Base-by-base conservation (phyloP, 169 alveolate species). In the Plasmodium cynomolgi region DNA sequence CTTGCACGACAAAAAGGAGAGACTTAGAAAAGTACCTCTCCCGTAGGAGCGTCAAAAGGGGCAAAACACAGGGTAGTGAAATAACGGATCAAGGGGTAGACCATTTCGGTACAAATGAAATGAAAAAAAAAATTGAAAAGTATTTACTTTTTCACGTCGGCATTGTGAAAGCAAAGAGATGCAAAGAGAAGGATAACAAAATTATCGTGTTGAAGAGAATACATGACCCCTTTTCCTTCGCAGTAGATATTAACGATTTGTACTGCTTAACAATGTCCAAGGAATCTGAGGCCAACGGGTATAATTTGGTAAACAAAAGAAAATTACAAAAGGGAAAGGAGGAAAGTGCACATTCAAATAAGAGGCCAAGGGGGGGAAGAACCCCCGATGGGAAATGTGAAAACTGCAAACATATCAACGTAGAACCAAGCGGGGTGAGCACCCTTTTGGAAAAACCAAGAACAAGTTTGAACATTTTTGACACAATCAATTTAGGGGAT, bases 241-340 rank as follows among this genome's bases (percentile, higher is more conserved):
- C 91, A 23, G 54, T 58, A n/a, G 94, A 90, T 90, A 90, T 90
- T 37, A 11, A 37, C 13, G 94, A 90, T 81, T 58, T 81, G 77
- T 90, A 37, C 20, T 90, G 84, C 58, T 80, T 90, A 41, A 90
- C 94, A n/a, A 79, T 90, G 71, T 90, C 94, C 1, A 90, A 81
- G 58, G 94, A 90, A 17, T 80, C 94, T 15, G 94, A 90, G 83
- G 80, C 83, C 13, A 90, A 81, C 23, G 94, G 94, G 3, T 79
- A 80, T 62, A 62, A 23, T n/a, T 41, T 90, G 15, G 88, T 54
- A 1, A 44, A 80, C 20, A 81, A 50, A 62, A 90, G 94, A 80
- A 47, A 68, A 26, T 13, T 56, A 8, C 11, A 62, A 23, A 90
- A 37, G 72, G 44, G 33, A 54, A 37, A 84, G 9, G 62, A 84